Evolutionary conservation across 1,284 basidiomycete species (phyloP).

Genomic region (Puccinia novopanici): DNA sequence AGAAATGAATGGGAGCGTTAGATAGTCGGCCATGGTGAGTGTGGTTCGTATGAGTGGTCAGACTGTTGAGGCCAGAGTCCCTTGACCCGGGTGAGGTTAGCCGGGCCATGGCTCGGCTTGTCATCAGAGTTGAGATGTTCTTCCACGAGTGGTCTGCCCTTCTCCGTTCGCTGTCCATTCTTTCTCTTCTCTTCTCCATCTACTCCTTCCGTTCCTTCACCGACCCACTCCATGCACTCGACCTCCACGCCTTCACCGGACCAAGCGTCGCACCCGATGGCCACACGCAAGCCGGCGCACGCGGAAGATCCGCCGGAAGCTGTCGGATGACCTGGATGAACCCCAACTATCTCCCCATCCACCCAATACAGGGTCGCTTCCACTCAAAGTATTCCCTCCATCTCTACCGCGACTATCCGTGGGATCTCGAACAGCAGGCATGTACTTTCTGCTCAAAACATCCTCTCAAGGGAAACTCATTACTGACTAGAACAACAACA

Average conservation of each 20-base stretch:
- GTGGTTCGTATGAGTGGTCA: no score
- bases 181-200: slow-evolving; percentile 7
- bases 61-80: no score
- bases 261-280: slow-evolving; percentile 13
- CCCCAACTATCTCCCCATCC: slow-evolving; percentile 75
- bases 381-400: slow-evolving; percentile 77
- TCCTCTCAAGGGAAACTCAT: neutral
- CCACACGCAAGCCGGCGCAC: slow-evolving; percentile 19
- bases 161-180: neutral
- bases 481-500: slow-evolving; percentile 54
- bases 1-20: no score
- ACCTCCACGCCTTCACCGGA: slow-evolving; percentile 20
- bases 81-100: no score
- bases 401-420: slow-evolving; percentile 86
- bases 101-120: no score
- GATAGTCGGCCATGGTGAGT: no score
- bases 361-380: slow-evolving; percentile 61
- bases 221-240: slow-evolving; percentile 35
- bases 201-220: slow-evolving; percentile 29
- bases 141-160: no score
- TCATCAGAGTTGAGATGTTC: no score
- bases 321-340: slow-evolving; percentile 99
- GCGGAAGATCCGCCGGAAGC: slow-evolving; percentile 53
- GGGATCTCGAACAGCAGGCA: slow-evolving; percentile 70
- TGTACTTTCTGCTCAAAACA: slow-evolving; percentile 54